These are phyloP conservation scores for Mucor sp. DNA, from an alignment of 371 early-diverging fungal species.

Conservation along the genomic window DNA sequence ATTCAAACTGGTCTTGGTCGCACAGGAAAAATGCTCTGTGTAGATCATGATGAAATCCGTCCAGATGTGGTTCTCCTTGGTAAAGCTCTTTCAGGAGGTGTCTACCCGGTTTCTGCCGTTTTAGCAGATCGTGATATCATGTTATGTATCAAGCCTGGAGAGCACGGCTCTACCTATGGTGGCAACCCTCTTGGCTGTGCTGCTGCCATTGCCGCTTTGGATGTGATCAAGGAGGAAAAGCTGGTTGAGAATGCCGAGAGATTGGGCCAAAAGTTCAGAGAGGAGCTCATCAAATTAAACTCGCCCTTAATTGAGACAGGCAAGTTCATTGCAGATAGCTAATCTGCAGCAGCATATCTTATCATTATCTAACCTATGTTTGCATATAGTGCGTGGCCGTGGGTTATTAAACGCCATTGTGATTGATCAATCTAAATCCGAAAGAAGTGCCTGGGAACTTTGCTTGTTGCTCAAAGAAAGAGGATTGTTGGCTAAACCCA, in stretches of 20 bases:
- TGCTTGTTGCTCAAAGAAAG: constrained; percentile 91
- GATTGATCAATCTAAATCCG: constrained; percentile 82
- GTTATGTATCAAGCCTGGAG: constrained; percentile 93
- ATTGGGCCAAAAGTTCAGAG: constrained; percentile 86
- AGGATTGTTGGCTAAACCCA: constrained; percentile 96
- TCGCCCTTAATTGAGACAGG: constrained; percentile 74
- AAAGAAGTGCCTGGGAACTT: constrained; percentile 95
- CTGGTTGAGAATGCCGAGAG: constrained; percentile 76
- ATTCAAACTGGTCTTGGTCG: constrained; percentile 97
- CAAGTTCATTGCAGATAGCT: constrained; percentile 17
- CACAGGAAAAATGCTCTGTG: constrained; percentile 93
- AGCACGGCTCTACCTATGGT: constrained; percentile 98
- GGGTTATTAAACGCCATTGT: constrained; percentile 97
- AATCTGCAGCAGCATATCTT: not conserved
- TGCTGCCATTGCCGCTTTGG: constrained; percentile 91
- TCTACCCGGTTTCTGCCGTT: constrained; percentile 96
- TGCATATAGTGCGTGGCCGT: constrained; percentile 79
- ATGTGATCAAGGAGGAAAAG: constrained; percentile 94
- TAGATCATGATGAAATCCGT: constrained; percentile 87
- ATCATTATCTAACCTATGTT: not conserved
- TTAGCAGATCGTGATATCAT: constrained; percentile 88
- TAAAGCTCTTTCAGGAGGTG: constrained; percentile 94
- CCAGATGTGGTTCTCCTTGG: constrained; percentile 95
- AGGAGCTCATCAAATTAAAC: constrained; percentile 68
- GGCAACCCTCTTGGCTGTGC: constrained; percentile 97